These are phyloP conservation scores for Plasmodium falciparum DNA, from an alignment of 169 alveolate genomes.

Conservation along the genomic window DNA sequence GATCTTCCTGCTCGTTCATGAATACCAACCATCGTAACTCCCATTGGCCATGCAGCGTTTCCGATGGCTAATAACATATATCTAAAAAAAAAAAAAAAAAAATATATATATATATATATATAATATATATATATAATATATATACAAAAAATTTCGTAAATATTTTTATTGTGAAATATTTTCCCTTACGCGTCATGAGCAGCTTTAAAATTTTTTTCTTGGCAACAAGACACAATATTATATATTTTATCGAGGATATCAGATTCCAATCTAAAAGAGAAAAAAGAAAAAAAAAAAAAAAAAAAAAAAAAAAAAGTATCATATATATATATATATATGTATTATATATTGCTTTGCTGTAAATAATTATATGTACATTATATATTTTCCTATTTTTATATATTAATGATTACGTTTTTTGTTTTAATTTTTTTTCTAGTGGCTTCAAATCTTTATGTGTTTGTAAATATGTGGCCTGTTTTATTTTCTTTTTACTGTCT, in stretches of 20 bases:
- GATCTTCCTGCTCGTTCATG: conserved; percentile 96
- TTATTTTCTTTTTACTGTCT: conserved; percentile 64
- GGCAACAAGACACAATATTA: conserved; percentile 63
- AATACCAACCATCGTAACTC: conserved; percentile 96
- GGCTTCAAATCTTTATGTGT: conserved; percentile 75
- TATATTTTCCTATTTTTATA: background rate
- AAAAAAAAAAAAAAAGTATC: no score
- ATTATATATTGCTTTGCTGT: background rate
- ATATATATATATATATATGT: background rate
- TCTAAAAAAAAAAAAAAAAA: conserved; percentile 78
- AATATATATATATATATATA: background rate
- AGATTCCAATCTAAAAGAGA: background rate
- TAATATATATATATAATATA: background rate
- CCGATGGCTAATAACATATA: conserved; percentile 94
- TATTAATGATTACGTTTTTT: conserved; percentile 29
- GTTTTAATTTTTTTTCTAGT: conserved; percentile 67
- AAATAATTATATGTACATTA: no score
- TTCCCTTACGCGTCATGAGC: conserved; percentile 70
- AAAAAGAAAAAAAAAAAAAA: conserved; percentile 35
- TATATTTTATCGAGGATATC: conserved; percentile 73
- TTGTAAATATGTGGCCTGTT: conserved; percentile 70
- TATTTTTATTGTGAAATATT: conserved; percentile 3
- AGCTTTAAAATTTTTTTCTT: conserved; percentile 62
- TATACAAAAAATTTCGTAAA: background rate
- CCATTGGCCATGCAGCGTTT: conserved; percentile 98